Evolutionary conservation across 2,329 filamentous ascomycete species (phyloP).

Genomic region (Diaporthe sp.): DNA sequence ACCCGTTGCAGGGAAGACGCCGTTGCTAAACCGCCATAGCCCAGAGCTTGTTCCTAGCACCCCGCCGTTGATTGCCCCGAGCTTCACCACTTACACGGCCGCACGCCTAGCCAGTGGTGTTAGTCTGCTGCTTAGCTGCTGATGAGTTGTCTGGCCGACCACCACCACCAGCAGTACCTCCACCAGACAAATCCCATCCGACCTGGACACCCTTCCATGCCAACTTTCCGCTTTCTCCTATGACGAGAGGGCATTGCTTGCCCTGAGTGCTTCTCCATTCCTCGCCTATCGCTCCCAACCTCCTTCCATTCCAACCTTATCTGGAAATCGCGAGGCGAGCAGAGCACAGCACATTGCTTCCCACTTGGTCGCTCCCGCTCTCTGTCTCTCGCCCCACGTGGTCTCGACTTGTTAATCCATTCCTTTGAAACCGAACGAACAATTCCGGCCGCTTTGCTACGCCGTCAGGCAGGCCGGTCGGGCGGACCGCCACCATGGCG

Average conservation of each 20-base stretch:
- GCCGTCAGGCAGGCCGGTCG: conserved; percentile 43
- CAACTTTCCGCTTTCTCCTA: conserved; percentile 17
- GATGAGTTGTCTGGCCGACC: conserved; percentile 33
- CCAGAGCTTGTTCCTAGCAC: conserved; percentile 28
- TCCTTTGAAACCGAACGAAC: not conserved
- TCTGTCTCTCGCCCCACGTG: conserved; percentile 3
- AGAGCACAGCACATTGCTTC: not conserved
- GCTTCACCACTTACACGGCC: conserved; percentile 27
- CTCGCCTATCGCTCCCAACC: conserved; percentile 16
- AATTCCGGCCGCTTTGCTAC: conserved; percentile 21
- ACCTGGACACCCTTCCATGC: conserved; percentile 17
- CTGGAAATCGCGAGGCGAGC: not conserved
- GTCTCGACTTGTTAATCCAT: not conserved
- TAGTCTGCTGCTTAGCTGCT: conserved; percentile 4
- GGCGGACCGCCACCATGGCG: conserved; percentile 67
- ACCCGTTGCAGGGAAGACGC: conserved; percentile 21
- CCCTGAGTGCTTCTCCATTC: not conserved
- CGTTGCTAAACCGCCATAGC: conserved; percentile 21
- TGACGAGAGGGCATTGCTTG: conserved; percentile 12
- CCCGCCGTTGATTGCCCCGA: conserved; percentile 16
- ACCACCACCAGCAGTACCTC: not conserved
- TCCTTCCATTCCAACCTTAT: conserved; percentile 39
- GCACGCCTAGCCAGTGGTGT: not conserved
- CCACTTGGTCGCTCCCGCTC: not conserved
- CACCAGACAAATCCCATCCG: conserved; percentile 10